These are phyloP conservation scores for Annulohypoxylon truncatum DNA, from an alignment of 2,329 filamentous ascomycete genomes.

Conservation along the genomic window DNA sequence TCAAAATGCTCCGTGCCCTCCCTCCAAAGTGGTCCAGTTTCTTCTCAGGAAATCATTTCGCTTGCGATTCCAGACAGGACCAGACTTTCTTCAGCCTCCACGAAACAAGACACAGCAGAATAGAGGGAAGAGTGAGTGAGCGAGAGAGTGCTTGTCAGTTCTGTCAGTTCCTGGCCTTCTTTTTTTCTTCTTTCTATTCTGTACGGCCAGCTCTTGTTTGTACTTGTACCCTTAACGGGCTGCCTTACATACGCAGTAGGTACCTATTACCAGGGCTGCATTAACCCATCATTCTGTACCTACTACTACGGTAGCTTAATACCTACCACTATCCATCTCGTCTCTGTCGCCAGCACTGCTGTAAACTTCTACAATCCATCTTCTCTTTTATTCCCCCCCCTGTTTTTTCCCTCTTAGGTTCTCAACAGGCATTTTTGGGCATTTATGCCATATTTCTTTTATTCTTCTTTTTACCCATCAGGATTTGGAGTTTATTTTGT, in stretches of 20 bases:
- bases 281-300: not conserved
- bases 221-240: slow-evolving; percentile 12
- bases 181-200: slow-evolving; percentile 42
- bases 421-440: slow-evolving; percentile 16
- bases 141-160: not conserved
- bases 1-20: slow-evolving; percentile 39
- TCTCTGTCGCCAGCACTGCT: slow-evolving; percentile 18
- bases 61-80: slow-evolving; percentile 57
- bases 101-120: slow-evolving; percentile 47
- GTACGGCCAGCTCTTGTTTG: slow-evolving; percentile 25
- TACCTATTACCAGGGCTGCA: slow-evolving; percentile 1
- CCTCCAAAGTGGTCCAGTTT: slow-evolving; percentile 44
- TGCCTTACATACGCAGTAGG: not conserved
- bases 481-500: slow-evolving; percentile 39
- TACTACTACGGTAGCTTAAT: slow-evolving; percentile 1
- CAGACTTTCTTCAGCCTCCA: slow-evolving; percentile 58
- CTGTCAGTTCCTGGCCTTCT: slow-evolving; percentile 30
- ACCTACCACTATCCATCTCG: slow-evolving; percentile 5
- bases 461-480: not conserved
- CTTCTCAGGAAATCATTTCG: slow-evolving; percentile 64
- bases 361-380: slow-evolving; percentile 19
- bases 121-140: not conserved
- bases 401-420: slow-evolving; percentile 10
- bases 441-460: slow-evolving; percentile 31
- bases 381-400: not conserved